Percentiles rank a stretch among this genome's conserved stretches.
These are phyloP conservation scores for Scheffersomyces stipitis DNA, from an alignment of 805 yeast species.

Conservation along the genomic window DNA sequence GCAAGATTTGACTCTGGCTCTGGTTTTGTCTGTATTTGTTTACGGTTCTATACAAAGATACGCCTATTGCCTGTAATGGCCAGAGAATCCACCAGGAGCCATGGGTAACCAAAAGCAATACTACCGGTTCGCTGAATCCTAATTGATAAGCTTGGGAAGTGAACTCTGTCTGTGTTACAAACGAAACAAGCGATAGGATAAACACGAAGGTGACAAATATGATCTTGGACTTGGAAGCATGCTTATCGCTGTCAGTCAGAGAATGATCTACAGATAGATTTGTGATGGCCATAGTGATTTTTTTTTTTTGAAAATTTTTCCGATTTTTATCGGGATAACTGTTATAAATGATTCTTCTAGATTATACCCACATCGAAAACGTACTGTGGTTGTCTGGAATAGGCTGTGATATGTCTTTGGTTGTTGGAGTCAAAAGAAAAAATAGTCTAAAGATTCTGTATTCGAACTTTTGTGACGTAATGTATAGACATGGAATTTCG, in stretches of 20 bases:
- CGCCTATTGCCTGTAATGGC: constrained; percentile 60
- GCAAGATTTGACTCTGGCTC: constrained; percentile 8
- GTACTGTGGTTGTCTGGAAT: too few relatives aligned
- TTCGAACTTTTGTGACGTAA: too few relatives aligned
- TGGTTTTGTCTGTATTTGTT: constrained; percentile 19
- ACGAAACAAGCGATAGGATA: constrained; percentile 45
- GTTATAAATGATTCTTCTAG: too few relatives aligned
- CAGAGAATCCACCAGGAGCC: constrained; percentile 74
- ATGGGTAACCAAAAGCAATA: constrained; percentile 68
- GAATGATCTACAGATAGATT: constrained; percentile 3
- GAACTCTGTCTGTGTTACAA: constrained; percentile 78
- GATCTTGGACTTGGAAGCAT: constrained; percentile 36
- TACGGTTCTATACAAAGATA: constrained; percentile 48
- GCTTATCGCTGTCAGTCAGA: constrained; percentile 1
- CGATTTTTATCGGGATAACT: too few relatives aligned
- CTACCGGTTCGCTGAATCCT: constrained; percentile 66
- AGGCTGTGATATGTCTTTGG: too few relatives aligned
- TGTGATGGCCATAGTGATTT: constrained; percentile 35
- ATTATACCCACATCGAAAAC: too few relatives aligned
- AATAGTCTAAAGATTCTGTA: too few relatives aligned
- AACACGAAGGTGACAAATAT: constrained; percentile 34
- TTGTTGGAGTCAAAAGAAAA: too few relatives aligned
- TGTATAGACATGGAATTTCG: too few relatives aligned
- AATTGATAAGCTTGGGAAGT: constrained; percentile 65
- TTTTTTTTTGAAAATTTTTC: too few relatives aligned